Base-by-base conservation (phyloP, 108 stramenopile genomes). In the Bacterosira constricta region DNA sequence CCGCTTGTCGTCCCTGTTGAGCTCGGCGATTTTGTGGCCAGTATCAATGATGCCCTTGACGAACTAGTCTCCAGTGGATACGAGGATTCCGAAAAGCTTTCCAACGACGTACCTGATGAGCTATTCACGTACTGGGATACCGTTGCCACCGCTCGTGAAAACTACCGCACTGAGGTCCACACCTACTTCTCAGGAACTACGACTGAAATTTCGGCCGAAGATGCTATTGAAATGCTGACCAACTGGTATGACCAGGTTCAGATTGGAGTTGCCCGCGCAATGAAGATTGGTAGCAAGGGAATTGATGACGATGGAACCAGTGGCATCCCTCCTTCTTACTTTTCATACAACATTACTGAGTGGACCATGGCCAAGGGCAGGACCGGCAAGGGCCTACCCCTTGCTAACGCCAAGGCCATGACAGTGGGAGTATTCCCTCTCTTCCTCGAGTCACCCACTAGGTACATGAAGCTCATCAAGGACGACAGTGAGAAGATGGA, bases 381-480 rank as follows among this genome's bases (percentile, higher is more conserved):
- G 35, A 91, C 85, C 61, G 72, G 15, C 38, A 80, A 83, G 21
- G 91, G 91, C 34, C 85, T 90, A 35, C 91, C 93, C 35, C 81
- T 88, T 45, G 94, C 91, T 50, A 84, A 87, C 54, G 88, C 93
- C 32, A 73, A 81, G 66, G 69, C 89, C 10, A 95, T 97, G 92
- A 81, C 74, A 51, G 91, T 93, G 68, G 88, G 86, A 70, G 81
- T 69, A 2, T 93, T 98, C 77, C 97, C 97, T 34, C 84, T 96
- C 51, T 98, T 96, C 81, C 84, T 98, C 45, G 97, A 98, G 60
- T 94, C 91, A n/a, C 93, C 95, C 42, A 92, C 93, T 44, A 84
- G 97, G 44, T 94, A 96, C 83, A 88, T 96, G 91, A 98, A 98
- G 87, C 91, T 90, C 26, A 85, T 96, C 51, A 78, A 85, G 38